Conservation (phyloP, 2,329 filamentous ascomycete genomes). For the Aspergillus pseudonomiae region DNA sequence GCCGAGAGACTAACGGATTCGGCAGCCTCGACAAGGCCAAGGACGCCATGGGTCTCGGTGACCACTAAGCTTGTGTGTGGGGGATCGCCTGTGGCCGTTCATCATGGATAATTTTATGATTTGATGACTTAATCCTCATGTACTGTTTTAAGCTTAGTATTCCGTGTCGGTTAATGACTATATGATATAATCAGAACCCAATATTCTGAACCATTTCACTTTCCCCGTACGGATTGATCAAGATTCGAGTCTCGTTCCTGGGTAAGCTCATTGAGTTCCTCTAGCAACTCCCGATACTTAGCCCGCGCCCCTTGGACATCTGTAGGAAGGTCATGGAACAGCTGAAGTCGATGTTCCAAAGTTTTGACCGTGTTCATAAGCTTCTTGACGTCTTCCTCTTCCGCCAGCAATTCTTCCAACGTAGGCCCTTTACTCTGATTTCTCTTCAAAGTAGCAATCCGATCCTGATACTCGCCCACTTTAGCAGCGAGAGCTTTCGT, state of each 20-base stretch:
- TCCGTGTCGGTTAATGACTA: conserved; percentile 11
- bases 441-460: conserved; percentile 48
- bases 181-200: conserved; percentile 3
- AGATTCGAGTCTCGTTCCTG: conserved; percentile 72
- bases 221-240: conserved; percentile 65
- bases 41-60: conserved; percentile 44
- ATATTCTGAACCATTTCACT: conserved; percentile 1
- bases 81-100: background rate
- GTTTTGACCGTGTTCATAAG: conserved; percentile 64
- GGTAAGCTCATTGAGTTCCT: conserved; percentile 64
- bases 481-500: conserved; percentile 69
- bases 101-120: conserved; percentile 16
- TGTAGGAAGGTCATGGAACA: conserved; percentile 73
- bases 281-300: conserved; percentile 70
- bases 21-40: conserved; percentile 49
- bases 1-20: conserved; percentile 11
- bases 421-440: conserved; percentile 33
- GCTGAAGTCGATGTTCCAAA: conserved; percentile 67
- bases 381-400: conserved; percentile 62
- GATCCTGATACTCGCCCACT: conserved; percentile 67
- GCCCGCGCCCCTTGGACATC: conserved; percentile 68
- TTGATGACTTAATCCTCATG: conserved; percentile 31
- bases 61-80: conserved; percentile 22
- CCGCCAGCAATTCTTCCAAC: conserved; percentile 56
- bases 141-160: background rate